A percentile compares a stretch with the other conserved stretches of the same genome.
Conservation (phyloP, 768 basidiomycete genomes). For the Rhizopogon roseolus region DNA sequence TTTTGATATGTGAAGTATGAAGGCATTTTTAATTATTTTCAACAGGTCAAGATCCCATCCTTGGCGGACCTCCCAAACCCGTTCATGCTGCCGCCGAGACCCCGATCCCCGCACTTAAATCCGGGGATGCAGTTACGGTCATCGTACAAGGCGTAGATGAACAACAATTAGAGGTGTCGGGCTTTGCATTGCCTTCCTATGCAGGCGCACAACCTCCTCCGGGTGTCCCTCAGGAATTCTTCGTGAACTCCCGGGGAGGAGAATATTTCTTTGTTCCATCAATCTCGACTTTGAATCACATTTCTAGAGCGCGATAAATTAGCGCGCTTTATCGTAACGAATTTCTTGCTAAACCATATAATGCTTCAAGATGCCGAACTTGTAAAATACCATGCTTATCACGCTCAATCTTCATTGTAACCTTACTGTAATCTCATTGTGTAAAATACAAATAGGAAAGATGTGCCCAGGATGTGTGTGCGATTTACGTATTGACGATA, state of each 20-base stretch:
- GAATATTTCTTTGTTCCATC: conserved; percentile 53
- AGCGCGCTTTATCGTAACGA: too few species aligned
- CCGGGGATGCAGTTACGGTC: neutral
- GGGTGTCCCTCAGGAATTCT: conserved; percentile 12
- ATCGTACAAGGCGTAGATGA: neutral
- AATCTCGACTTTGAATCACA: conserved; percentile 38
- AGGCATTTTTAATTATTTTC: neutral
- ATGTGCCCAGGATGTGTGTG: too few species aligned
- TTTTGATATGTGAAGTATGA: neutral
- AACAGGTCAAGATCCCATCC: conserved; percentile 23
- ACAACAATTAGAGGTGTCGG: neutral
- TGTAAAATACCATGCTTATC: too few species aligned
- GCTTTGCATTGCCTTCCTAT: neutral
- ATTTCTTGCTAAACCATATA: too few species aligned
- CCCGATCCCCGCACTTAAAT: neutral
- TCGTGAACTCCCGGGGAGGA: conserved; percentile 43
- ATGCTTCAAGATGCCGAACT: too few species aligned
- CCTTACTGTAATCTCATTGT: too few species aligned
- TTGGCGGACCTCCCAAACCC: conserved; percentile 9
- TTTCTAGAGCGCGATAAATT: neutral
- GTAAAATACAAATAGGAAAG: too few species aligned
- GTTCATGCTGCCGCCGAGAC: neutral
- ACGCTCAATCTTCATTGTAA: too few species aligned
- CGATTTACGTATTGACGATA: too few species aligned
- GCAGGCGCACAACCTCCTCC: neutral